These are phyloP conservation scores for Exidia glandulosa DNA, from an alignment of 768 basidiomycete genomes.

Conservation along the genomic window DNA sequence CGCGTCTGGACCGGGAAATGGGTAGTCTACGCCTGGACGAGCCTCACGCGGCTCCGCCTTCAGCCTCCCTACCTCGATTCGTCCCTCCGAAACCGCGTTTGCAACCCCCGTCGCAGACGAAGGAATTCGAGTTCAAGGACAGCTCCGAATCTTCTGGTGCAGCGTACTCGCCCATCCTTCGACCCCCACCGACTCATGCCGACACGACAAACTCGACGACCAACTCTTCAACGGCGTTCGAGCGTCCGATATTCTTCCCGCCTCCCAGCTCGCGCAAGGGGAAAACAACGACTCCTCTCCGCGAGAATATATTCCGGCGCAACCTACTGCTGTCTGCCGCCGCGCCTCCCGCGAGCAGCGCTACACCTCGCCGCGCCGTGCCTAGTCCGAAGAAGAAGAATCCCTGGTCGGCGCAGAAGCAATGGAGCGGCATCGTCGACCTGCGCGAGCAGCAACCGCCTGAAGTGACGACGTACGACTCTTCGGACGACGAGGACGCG, in stretches of 20 bases:
- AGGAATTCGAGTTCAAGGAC: constrained; percentile 11
- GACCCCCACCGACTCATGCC: constrained; percentile 10
- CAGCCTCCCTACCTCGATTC: not conserved
- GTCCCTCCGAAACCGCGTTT: not conserved
- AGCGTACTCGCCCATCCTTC: constrained; percentile 7
- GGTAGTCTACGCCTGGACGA: constrained; percentile 42
- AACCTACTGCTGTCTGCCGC: constrained; percentile 30
- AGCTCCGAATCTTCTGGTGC: not conserved
- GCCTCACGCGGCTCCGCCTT: constrained; percentile 3
- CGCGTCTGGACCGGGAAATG: constrained; percentile 52
- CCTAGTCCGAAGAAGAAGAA: constrained; percentile 34
- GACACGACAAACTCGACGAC: constrained; percentile 6
- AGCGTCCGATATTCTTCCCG: not conserved
- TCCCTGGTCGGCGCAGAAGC: constrained; percentile 46
- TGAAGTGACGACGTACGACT: constrained; percentile 30
- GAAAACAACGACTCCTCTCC: constrained; percentile 35
- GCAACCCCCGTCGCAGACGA: not conserved
- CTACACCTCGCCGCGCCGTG: constrained; percentile 42
- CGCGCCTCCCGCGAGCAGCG: constrained; percentile 36
- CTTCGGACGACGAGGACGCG: constrained; percentile 33
- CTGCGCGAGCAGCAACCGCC: constrained; percentile 31
- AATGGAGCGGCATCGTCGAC: constrained; percentile 71
- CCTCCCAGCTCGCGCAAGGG: constrained; percentile 23
- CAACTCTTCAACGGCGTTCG: not conserved
- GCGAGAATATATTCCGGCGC: constrained; percentile 41